These are phyloP conservation scores for Rubroshorea leprosula DNA, from an alignment of 345 rosid genomes.

Conservation along the genomic window DNA sequence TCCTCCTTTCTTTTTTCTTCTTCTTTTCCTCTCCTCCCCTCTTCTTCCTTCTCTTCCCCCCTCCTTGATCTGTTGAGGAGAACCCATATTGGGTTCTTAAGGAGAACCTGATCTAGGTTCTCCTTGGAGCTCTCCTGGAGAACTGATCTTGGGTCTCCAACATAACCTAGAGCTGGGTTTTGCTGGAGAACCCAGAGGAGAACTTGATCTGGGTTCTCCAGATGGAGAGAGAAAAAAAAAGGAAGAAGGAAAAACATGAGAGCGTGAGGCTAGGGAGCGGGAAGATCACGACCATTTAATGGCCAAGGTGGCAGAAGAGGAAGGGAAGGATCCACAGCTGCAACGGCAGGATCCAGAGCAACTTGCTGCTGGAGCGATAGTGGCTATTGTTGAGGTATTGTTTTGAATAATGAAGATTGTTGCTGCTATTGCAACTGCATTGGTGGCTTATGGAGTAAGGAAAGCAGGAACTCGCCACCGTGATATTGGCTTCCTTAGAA, in stretches of 20 bases:
- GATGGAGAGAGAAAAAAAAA: conserved; percentile 33
- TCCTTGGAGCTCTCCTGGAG: too few species aligned
- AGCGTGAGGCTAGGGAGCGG: conserved; percentile 20
- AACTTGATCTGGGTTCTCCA: too few species aligned
- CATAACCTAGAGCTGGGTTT: too few species aligned
- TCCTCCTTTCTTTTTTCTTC: too few species aligned
- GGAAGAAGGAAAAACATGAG: conserved; percentile 38
- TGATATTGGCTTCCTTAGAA: too few species aligned
- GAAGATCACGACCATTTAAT: conserved; percentile 39
- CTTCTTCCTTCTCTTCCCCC: too few species aligned
- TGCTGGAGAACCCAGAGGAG: too few species aligned
- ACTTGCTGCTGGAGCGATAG: conserved; percentile 20
- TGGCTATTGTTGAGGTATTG: conserved; percentile 13
- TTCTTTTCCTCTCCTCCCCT: too few species aligned
- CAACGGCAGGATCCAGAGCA: conserved; percentile 77
- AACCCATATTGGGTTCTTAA: too few species aligned
- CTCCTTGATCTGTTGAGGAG: too few species aligned
- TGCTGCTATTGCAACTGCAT: conserved; percentile 17
- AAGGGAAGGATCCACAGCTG: conserved; percentile 64
- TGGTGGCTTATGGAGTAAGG: conserved; percentile 60
- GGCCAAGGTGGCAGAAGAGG: conserved; percentile 28
- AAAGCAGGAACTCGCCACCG: conserved; percentile 78
- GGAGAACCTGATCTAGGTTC: too few species aligned
- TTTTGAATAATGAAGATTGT: conserved; percentile 10
- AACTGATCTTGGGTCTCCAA: too few species aligned